Percentiles rank a stretch among this genome's conserved stretches.
phyloP scores from a whole-genome alignment of 2,329 filamentous ascomycete genomes.

The Talaromyces sp. region DNA sequence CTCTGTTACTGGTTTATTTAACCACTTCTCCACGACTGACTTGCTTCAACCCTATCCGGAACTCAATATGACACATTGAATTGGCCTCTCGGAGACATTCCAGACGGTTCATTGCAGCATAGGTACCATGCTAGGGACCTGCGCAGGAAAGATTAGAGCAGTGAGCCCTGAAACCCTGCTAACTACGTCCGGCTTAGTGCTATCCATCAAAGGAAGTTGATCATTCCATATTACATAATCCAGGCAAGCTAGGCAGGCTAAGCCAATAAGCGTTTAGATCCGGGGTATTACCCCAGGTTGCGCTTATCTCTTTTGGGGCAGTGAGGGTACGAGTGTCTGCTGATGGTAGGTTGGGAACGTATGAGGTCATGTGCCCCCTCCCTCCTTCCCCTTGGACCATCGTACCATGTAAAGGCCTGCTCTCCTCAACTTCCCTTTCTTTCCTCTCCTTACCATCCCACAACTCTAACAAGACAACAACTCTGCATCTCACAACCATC shows the following conservation, averaged over 20 bases:
- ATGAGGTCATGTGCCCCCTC: constrained; percentile 18
- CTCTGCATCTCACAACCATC: not conserved
- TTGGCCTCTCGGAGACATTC: not conserved
- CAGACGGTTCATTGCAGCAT: not conserved
- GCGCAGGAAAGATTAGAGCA: not conserved
- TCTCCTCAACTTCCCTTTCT: not conserved
- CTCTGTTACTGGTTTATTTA: too few species aligned
- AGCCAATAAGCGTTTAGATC: constrained; percentile 9
- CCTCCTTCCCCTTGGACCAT: constrained; percentile 2
- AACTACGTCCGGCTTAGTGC: not conserved
- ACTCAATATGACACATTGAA: not conserved
- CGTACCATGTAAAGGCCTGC: not conserved
- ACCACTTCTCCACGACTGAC: not conserved
- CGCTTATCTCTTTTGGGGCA: constrained; percentile 1
- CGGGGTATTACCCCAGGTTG: constrained; percentile 16
- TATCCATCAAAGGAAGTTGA: not conserved
- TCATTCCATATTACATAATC: constrained; percentile 4
- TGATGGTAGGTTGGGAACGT: constrained; percentile 7
- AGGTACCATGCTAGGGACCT: not conserved
- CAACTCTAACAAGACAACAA: not conserved
- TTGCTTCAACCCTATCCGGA: not conserved
- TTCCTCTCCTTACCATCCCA: not conserved
- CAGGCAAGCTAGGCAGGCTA: not conserved
- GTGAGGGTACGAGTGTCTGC: not conserved
- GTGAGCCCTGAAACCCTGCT: not conserved